phyloP scores from a whole-genome alignment of 305 asterid genomes.

The Lippia alba region DNA sequence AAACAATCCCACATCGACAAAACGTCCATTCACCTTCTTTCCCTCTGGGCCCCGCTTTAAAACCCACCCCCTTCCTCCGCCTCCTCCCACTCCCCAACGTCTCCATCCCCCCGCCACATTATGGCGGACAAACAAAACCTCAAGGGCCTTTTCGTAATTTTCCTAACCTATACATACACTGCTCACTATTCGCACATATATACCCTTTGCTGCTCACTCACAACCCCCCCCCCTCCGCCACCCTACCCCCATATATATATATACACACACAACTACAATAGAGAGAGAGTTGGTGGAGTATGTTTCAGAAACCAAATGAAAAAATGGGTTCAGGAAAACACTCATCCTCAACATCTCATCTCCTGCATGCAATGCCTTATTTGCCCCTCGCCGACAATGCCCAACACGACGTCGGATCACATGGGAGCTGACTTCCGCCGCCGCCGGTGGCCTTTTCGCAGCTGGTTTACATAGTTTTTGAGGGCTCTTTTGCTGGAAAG shows the following conservation, averaged over 20 bases:
- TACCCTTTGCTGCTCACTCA: slow-evolving; percentile 19
- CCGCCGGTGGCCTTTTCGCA: background rate
- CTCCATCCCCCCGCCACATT: slow-evolving; percentile 28
- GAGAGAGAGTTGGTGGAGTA: slow-evolving; percentile 42
- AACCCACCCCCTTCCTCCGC: slow-evolving; percentile 41
- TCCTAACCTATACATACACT: slow-evolving; percentile 12
- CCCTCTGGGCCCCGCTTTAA: slow-evolving; percentile 41
- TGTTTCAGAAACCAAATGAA: slow-evolving; percentile 40
- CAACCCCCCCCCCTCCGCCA: slow-evolving; percentile 20
- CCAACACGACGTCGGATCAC: slow-evolving; percentile 10
- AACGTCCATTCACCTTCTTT: slow-evolving; percentile 38
- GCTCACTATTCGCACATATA: slow-evolving; percentile 16
- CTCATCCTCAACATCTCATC: slow-evolving; percentile 14
- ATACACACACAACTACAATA: slow-evolving; percentile 16
- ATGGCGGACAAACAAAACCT: slow-evolving; percentile 28
- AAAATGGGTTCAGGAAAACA: slow-evolving; percentile 34
- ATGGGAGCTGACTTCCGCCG: too few species aligned
- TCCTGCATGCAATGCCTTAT: slow-evolving; percentile 45
- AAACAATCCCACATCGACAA: slow-evolving; percentile 31
- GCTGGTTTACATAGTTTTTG: slow-evolving; percentile 24
- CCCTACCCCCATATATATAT: too few species aligned
- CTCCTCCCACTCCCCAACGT: slow-evolving; percentile 57
- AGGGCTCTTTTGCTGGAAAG: slow-evolving; percentile 45
- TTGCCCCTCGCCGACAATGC: slow-evolving; percentile 25
- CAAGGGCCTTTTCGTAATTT: slow-evolving; percentile 35